phyloP scores from a whole-genome alignment of 169 alveolate genomes.

The Perkinsus chesapeaki region DNA sequence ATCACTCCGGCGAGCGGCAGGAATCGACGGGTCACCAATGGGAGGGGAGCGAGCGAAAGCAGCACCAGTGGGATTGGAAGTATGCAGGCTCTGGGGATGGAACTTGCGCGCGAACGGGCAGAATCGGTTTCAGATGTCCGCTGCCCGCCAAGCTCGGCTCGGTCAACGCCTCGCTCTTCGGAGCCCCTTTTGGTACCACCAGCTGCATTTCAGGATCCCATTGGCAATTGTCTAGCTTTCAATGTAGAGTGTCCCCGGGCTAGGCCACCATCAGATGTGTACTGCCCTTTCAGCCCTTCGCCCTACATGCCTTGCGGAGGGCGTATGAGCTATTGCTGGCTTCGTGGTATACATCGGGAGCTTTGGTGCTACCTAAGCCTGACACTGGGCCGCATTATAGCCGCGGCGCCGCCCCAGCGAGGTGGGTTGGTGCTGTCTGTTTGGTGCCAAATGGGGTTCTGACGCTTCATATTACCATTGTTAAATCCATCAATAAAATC shows the following conservation, averaged over 20 bases:
- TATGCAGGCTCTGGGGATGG: not conserved
- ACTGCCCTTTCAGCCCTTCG: not conserved
- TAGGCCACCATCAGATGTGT: not conserved
- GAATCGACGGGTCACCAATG: not conserved
- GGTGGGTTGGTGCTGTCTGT: no score
- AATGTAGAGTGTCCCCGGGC: not conserved
- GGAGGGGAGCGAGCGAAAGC: not conserved
- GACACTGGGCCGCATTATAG: not conserved
- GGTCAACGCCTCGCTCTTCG: not conserved
- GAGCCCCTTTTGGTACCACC: not conserved
- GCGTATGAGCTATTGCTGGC: not conserved
- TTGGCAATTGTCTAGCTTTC: not conserved
- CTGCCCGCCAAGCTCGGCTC: not conserved
- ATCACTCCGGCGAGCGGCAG: not conserved
- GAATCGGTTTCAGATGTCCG: not conserved
- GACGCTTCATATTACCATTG: no score
- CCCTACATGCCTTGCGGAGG: not conserved
- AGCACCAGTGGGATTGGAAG: not conserved
- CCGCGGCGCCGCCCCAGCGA: not conserved
- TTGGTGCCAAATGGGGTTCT: no score
- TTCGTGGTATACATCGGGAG: not conserved
- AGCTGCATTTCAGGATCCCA: not conserved
- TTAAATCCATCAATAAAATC: no score
- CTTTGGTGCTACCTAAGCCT: not conserved
- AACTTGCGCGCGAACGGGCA: not conserved